Conservation (phyloP, 164 flowering plant species). For the Warburgia ugandensis region DNA sequence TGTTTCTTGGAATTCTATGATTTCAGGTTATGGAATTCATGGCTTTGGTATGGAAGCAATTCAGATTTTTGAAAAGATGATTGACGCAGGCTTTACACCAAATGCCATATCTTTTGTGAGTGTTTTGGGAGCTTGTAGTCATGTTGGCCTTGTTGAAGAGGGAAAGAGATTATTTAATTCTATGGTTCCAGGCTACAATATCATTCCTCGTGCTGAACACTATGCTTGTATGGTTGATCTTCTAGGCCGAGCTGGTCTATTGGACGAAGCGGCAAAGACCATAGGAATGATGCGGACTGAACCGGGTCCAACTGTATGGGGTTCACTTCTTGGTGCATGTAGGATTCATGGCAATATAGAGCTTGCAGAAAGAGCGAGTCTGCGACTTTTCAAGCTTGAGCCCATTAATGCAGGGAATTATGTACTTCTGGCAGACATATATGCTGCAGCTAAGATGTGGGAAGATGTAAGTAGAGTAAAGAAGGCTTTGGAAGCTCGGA, state of each 20-base stretch:
- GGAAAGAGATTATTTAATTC: constrained; percentile 9
- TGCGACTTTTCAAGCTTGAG: constrained; percentile 15
- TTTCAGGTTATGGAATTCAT: constrained; percentile 16
- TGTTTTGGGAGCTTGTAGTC: constrained; percentile 18
- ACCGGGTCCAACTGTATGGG: constrained; percentile 19
- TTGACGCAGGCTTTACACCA: constrained; percentile 5
- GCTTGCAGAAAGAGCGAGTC: constrained; percentile 16
- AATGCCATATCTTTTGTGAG: constrained; percentile 13
- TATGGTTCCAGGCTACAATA: constrained; percentile 4
- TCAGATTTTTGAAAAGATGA: constrained; percentile 12
- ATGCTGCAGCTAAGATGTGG: constrained; percentile 1
- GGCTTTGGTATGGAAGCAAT: constrained; percentile 13
- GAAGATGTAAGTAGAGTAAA: constrained; percentile 8
- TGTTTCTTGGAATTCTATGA: constrained; percentile 21
- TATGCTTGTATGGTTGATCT: constrained; percentile 24
- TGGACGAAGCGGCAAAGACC: constrained; percentile 15
- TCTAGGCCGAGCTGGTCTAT: constrained; percentile 20
- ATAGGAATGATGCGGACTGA: constrained; percentile 11
- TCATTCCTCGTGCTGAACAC: constrained; percentile 11
- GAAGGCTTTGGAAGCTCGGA: constrained; percentile 7
- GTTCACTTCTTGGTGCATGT: constrained; percentile 21
- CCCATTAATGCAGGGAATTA: constrained; percentile 18
- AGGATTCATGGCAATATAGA: constrained; percentile 16
- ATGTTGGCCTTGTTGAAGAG: constrained; percentile 16
- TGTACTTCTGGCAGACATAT: constrained; percentile 16